phyloP scores from a whole-genome alignment of 345 rosid species.

The Cochlearia excelsa region DNA sequence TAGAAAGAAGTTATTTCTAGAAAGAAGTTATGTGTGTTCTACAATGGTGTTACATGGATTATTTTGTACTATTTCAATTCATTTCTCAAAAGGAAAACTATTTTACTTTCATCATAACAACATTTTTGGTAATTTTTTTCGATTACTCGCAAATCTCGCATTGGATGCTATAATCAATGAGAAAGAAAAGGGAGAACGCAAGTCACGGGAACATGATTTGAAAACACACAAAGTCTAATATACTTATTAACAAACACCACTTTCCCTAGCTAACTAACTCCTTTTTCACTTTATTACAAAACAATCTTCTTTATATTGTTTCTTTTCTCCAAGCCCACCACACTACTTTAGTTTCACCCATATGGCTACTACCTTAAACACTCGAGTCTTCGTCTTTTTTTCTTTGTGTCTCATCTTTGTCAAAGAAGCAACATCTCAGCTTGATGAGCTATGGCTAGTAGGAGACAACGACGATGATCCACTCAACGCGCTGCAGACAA shows the following conservation, averaged over 20 bases:
- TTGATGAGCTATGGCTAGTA: conserved; percentile 36
- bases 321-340: conserved; percentile 8
- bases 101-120: not conserved
- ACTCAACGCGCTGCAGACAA: conserved; percentile 33
- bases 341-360: conserved; percentile 14
- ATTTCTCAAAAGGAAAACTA: too few species aligned
- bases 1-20: too few species aligned
- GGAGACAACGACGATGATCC: conserved; percentile 35
- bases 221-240: conserved; percentile 18
- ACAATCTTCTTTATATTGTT: conserved; percentile 19
- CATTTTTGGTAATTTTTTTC: not conserved
- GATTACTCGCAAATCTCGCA: not conserved
- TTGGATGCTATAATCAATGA: conserved; percentile 13
- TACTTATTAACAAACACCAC: conserved; percentile 26
- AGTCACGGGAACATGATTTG: conserved; percentile 36
- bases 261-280: conserved; percentile 32
- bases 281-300: conserved; percentile 22
- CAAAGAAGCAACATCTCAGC: conserved; percentile 26
- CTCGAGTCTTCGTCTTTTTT: conserved; percentile 2
- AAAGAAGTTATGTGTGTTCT: too few species aligned
- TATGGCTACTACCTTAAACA: conserved; percentile 29
- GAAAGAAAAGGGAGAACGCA: conserved; percentile 16
- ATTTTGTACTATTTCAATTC: too few species aligned
- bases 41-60: too few species aligned
- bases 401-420: conserved; percentile 21